These are phyloP conservation scores for Xerocomus spinulosus DNA, from an alignment of 768 basidiomycete genomes.

Conservation along the genomic window DNA sequence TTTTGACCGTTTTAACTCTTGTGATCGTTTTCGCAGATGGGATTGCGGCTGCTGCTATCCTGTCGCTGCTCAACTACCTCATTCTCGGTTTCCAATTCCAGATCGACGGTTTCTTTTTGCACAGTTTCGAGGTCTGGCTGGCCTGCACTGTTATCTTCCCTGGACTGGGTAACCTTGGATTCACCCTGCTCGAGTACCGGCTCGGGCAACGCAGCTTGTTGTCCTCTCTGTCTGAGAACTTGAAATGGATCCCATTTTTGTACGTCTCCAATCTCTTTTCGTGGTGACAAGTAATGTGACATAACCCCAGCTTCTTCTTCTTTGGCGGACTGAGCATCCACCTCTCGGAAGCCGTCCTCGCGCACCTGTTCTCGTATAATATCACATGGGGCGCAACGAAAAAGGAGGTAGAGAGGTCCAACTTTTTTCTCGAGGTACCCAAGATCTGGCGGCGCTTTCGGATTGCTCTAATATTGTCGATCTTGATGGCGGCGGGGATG, in stretches of 20 bases:
- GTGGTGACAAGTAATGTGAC: not conserved
- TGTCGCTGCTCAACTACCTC: conserved; percentile 70
- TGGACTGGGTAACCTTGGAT: conserved; percentile 68
- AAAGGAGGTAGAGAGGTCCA: conserved; percentile 86
- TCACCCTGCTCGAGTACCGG: conserved; percentile 71
- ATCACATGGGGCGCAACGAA: conserved; percentile 57
- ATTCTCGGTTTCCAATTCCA: conserved; percentile 66
- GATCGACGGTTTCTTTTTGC: conserved; percentile 72
- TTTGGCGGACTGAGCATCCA: conserved; percentile 55
- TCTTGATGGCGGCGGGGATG: conserved; percentile 48
- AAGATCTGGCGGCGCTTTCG: conserved; percentile 78
- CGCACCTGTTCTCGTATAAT: conserved; percentile 57
- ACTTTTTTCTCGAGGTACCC: conserved; percentile 89
- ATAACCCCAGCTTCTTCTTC: conserved; percentile 40
- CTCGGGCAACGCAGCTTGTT: conserved; percentile 41
- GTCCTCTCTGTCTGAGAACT: conserved; percentile 23
- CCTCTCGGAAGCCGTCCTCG: conserved; percentile 46
- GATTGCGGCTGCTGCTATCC: conserved; percentile 64
- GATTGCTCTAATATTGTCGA: conserved; percentile 51
- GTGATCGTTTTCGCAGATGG: conserved; percentile 30
- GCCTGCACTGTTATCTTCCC: conserved; percentile 75
- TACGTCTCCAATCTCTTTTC: conserved; percentile 7
- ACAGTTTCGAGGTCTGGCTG: conserved; percentile 77
- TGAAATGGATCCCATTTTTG: conserved; percentile 38
- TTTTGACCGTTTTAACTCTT: not conserved